phyloP scores from a whole-genome alignment of 257 asterid genomes.

The Solanum pinnatisectum region DNA sequence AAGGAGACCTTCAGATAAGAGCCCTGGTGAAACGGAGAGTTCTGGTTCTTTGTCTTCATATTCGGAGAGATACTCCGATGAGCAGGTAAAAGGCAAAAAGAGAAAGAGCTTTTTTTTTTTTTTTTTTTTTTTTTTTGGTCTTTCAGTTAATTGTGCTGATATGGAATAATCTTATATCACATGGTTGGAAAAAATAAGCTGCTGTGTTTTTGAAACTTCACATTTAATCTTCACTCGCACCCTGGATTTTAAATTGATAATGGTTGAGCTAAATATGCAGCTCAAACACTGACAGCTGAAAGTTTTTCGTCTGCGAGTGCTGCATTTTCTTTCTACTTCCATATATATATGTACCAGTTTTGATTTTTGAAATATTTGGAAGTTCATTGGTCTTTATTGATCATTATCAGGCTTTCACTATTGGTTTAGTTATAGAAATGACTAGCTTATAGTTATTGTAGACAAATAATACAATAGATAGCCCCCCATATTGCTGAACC shows the following conservation, averaged over 20 bases:
- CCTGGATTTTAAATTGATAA: not conserved
- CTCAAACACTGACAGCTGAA: not conserved
- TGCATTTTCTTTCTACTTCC: not conserved
- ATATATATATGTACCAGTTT: not conserved
- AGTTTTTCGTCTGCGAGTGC: not conserved
- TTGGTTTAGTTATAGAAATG: not conserved
- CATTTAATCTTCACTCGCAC: not conserved
- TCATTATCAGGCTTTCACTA: not conserved
- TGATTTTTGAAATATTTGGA: not conserved
- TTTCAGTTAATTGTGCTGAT: not conserved
- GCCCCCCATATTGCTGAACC: not conserved
- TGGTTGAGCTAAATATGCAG: not conserved
- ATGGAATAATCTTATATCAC: not conserved
- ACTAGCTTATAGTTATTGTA: not conserved
- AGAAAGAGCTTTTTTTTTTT: not conserved
- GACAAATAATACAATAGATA: not conserved
- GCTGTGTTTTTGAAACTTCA: not conserved
- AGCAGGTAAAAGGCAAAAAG: conserved; percentile 30
- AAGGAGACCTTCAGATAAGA: conserved; percentile 52
- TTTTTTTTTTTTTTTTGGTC: not conserved
- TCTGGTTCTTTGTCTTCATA: conserved; percentile 52
- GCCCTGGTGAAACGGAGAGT: conserved; percentile 68
- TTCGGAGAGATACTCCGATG: conserved; percentile 60
- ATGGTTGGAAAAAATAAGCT: not conserved
- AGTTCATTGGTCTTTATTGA: not conserved